Base-by-base conservation (phyloP, 2,329 filamentous ascomycete genomes). In the Cercospora beticola region DNA sequence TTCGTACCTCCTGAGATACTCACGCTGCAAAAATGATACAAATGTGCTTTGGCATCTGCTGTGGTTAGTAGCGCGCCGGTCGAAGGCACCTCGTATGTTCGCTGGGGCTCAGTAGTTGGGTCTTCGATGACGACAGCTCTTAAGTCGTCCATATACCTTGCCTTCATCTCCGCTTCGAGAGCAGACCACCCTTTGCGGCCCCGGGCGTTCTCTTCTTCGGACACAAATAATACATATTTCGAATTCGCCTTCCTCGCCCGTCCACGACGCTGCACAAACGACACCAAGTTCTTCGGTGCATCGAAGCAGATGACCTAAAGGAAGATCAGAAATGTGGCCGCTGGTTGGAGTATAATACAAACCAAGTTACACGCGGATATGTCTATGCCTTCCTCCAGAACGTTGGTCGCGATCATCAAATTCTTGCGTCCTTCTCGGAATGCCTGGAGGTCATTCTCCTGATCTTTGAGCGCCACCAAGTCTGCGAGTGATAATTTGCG, bases 11-110 rank as follows among this genome's bases (percentile, higher is more conserved):
- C 84, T 0, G 93, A 78, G 0, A 85, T 84, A n/a, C 72, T 70
- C 14, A 74, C 67, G 0, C 83, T 82, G 78, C 94, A 97, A 73
- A 97, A 96, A 78, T 97, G 92, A 58, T 91, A 84, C 1, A 98
- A 84, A 77, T 95, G 93, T n/a, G 84, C 79, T 59, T 90, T 87
- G 0, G 92, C 91, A 72, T 91, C 91, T 43, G 92, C 86, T 1
- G 93, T 83, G 10, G 91, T 91, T 14, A 97, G 81, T 12, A 88
- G 79, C 0, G 92, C 92, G 4, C 89, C 82, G 2, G 84, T 86
- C 3, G 77, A 78, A 12, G 79, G 71, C 3, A 88, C 78, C 16
- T 73, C 73, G 65, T 86, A 82, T 14, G 4, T 80, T 79, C 18
- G 75, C 64, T 70, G 85, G 80, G 40, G 82, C 78, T 7, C 77